Conservation (phyloP, 139 green algal species). For the Choricystis sp. region DNA sequence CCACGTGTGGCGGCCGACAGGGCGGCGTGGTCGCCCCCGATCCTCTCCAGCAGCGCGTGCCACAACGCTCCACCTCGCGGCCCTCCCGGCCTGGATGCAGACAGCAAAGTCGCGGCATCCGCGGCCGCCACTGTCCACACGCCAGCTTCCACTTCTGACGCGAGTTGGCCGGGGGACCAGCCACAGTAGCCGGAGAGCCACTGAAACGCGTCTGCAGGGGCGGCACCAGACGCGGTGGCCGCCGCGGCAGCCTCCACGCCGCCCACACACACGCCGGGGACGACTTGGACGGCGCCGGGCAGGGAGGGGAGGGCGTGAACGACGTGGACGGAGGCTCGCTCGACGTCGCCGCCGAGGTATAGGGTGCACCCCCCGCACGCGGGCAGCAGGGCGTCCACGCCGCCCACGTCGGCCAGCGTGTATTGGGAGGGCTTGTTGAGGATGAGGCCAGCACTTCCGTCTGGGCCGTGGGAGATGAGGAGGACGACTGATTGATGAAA, state of each 20-base stretch:
- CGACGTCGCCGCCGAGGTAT: constrained; percentile 69
- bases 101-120: constrained; percentile 35
- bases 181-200: constrained; percentile 43
- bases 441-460: constrained; percentile 52
- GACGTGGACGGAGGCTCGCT: constrained; percentile 32
- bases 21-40: constrained; percentile 13
- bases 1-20: constrained; percentile 9
- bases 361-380: constrained; percentile 38
- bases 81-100: constrained; percentile 1
- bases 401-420: constrained; percentile 23
- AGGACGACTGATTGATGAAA: constrained; percentile 62
- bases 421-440: constrained; percentile 59
- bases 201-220: constrained; percentile 32
- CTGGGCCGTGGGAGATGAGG: constrained; percentile 42
- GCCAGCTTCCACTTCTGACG: constrained; percentile 40
- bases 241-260: constrained; percentile 10
- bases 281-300: constrained; percentile 13
- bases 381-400: constrained; percentile 13
- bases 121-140: constrained; percentile 60
- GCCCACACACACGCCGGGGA: constrained; percentile 37
- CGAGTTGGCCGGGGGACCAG: constrained; percentile 63
- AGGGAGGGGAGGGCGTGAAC: constrained; percentile 39
- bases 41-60: constrained; percentile 12
- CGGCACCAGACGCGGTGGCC: constrained; percentile 4
- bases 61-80: constrained; percentile 1